Percentiles rank a stretch among this genome's conserved stretches.
These are phyloP conservation scores for Nakaseomyces bracarensis DNA, from an alignment of 1,139 yeast species.

Conservation along the genomic window DNA sequence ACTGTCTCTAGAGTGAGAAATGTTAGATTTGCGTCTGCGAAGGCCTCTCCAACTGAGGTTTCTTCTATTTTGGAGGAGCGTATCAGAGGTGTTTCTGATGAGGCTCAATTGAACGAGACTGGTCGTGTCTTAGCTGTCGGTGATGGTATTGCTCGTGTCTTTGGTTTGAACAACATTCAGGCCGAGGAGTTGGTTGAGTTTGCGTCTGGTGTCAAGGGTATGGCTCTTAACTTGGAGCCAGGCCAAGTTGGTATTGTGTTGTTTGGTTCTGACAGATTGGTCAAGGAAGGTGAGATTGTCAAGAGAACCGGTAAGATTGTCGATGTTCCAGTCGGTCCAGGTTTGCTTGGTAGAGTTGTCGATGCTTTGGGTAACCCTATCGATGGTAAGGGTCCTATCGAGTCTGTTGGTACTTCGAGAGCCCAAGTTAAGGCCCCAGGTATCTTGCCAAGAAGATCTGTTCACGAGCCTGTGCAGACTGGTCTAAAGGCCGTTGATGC, in stretches of 20 bases:
- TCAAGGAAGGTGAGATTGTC: slow-evolving; percentile 99
- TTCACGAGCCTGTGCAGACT: slow-evolving; percentile 98
- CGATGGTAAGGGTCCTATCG: slow-evolving; percentile 99
- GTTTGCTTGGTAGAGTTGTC: slow-evolving; percentile 96
- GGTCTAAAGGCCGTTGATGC: slow-evolving; percentile 99
- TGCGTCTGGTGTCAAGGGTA: slow-evolving; percentile 99
- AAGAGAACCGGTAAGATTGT: slow-evolving; percentile 99
- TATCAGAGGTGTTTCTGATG: slow-evolving; percentile 98
- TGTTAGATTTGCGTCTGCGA: slow-evolving; percentile 86
- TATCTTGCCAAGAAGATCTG: slow-evolving; percentile 98
- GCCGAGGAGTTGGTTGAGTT: slow-evolving; percentile 99
- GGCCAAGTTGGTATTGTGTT: slow-evolving; percentile 99
- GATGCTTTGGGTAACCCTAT: slow-evolving; percentile 99
- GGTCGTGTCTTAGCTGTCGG: slow-evolving; percentile 99
- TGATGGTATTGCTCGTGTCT: slow-evolving; percentile 99
- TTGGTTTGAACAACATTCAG: slow-evolving; percentile 98
- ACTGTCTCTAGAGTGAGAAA: slow-evolving; percentile 47
- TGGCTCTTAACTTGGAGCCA: slow-evolving; percentile 99
- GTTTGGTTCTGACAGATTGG: slow-evolving; percentile 98
- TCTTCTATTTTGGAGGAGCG: slow-evolving; percentile 98
- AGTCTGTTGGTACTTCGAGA: slow-evolving; percentile 76
- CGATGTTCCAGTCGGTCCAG: slow-evolving; percentile 99
- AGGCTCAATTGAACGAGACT: slow-evolving; percentile 96
- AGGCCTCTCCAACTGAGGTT: slow-evolving; percentile 99
- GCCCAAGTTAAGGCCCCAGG: slow-evolving; percentile 99